Percentiles rank a stretch among this genome's conserved stretches.
Evolutionary conservation across 2,329 filamentous ascomycete genomes (phyloP).

Genomic region (Paecilomyces dactylethromorphus): DNA sequence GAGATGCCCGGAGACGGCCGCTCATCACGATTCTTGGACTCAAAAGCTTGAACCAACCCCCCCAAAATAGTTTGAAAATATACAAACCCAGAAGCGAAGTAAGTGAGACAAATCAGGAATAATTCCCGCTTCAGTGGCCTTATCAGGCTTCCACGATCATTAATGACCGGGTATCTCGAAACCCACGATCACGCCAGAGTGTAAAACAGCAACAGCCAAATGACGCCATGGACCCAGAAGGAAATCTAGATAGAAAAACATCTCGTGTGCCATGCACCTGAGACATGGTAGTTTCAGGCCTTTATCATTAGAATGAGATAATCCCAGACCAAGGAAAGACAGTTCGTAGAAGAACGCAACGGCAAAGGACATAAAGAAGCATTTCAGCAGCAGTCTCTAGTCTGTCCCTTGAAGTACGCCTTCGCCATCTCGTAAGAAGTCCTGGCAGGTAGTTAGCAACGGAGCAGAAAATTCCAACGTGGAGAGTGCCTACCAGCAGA

Average conservation of each 20-base stretch:
- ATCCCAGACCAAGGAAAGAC: neutral
- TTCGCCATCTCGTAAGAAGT: conserved; percentile 63
- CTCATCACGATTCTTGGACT: neutral
- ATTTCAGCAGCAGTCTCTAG: conserved; percentile 12
- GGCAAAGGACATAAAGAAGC: neutral
- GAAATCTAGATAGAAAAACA: neutral
- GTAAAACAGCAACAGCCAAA: neutral
- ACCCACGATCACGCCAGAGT: neutral
- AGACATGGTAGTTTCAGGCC: neutral
- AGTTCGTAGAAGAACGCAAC: neutral
- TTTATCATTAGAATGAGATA: neutral
- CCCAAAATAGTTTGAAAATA: conserved; percentile 5
- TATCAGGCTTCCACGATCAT: neutral
- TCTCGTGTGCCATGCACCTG: neutral
- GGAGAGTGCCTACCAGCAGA: conserved; percentile 69
- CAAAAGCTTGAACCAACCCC: neutral
- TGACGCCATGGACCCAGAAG: neutral
- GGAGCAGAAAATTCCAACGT: neutral
- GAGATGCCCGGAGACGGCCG: neutral
- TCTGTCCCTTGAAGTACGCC: conserved; percentile 54
- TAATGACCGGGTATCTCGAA: neutral
- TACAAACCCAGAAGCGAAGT: conserved; percentile 16
- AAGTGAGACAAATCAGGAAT: neutral
- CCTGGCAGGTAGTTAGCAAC: conserved; percentile 30
- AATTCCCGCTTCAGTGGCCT: neutral